Conservation (phyloP, 257 asterid genomes). For the Anisodus acutangulus region DNA sequence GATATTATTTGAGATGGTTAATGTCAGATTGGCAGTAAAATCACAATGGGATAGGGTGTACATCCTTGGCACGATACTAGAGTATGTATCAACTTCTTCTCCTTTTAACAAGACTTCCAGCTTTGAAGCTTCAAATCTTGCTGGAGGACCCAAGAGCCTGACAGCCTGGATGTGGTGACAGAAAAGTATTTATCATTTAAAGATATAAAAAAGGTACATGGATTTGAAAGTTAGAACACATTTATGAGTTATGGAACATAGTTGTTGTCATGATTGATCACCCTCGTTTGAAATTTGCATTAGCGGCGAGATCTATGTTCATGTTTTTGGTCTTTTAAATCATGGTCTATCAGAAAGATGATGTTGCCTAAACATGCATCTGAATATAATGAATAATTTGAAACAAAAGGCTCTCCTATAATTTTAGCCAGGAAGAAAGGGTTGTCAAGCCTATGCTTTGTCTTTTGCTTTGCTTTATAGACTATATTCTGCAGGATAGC, state of each 20-base stretch:
- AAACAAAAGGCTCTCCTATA: background rate
- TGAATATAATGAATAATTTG: background rate
- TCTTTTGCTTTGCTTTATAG: background rate
- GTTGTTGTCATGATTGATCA: conserved; percentile 1
- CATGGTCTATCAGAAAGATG: background rate
- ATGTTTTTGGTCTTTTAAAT: background rate
- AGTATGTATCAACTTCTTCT: conserved; percentile 46
- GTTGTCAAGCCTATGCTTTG: background rate
- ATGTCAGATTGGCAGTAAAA: conserved; percentile 68
- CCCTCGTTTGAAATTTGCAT: background rate
- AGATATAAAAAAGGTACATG: background rate
- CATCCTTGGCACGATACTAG: conserved; percentile 72
- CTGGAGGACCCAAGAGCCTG: conserved; percentile 85
- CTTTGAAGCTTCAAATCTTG: conserved; percentile 89
- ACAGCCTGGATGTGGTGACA: conserved; percentile 62
- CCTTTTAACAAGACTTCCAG: conserved; percentile 70
- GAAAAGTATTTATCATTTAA: background rate
- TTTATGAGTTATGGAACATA: background rate
- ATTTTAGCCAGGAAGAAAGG: background rate
- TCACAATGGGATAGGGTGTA: conserved; percentile 95
- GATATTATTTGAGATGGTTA: conserved; percentile 70
- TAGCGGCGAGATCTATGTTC: background rate
- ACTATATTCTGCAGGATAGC: background rate
- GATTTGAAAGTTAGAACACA: background rate
- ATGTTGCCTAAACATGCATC: background rate